A percentile compares a stretch with the other conserved stretches of the same genome.
Evolutionary conservation across 1,284 basidiomycete species (phyloP).

Genomic region (Puccinia novopanici): DNA sequence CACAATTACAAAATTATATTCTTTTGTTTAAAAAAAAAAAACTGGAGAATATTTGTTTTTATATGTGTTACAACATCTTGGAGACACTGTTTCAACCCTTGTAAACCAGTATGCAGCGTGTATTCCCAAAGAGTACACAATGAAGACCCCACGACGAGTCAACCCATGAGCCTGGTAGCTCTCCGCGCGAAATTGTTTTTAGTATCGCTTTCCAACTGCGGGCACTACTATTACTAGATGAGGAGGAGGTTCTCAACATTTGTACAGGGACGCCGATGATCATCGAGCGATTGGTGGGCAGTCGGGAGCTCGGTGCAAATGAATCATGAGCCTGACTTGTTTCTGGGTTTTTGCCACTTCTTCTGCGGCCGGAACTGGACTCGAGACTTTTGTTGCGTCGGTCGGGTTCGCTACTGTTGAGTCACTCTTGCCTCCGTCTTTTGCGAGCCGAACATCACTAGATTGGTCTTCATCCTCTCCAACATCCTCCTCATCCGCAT

Average conservation of each 20-base stretch:
- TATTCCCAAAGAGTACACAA: background rate
- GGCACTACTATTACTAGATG: conserved; percentile 22
- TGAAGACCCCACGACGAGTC: background rate
- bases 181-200: conserved; percentile 1
- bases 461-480: conserved; percentile 45
- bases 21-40: too few species aligned
- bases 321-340: background rate
- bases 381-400: background rate
- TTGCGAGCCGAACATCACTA: conserved; percentile 14
- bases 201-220: conserved; percentile 10
- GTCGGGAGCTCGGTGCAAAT: background rate
- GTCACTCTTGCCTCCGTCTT: background rate
- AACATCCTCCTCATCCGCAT: conserved; percentile 49
- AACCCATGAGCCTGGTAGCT: conserved; percentile 20
- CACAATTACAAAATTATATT: too few species aligned
- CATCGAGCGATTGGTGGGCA: conserved; percentile 22
- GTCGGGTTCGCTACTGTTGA: conserved; percentile 1
- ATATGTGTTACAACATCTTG: background rate
- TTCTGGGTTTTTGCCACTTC: background rate
- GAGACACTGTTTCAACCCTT: too few species aligned
- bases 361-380: background rate
- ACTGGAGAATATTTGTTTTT: too few species aligned
- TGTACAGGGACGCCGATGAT: conserved; percentile 32
- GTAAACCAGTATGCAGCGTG: too few species aligned
- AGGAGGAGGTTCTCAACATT: conserved; percentile 23